Conservation (phyloP, 345 rosid species). For the Passiflora organensis region DNA sequence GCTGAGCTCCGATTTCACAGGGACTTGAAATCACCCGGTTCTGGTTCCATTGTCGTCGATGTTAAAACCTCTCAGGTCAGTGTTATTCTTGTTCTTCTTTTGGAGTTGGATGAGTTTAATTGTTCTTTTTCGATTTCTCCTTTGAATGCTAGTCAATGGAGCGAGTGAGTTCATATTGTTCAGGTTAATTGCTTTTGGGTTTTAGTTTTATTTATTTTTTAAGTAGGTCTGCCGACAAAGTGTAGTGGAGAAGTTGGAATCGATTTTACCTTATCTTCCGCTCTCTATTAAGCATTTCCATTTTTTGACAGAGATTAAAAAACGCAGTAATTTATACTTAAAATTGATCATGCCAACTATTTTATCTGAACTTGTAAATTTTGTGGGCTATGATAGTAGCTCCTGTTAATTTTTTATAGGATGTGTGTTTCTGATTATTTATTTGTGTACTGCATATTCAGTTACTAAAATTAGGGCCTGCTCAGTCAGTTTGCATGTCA, state of each 20-base stretch:
- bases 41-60: slow-evolving; percentile 36
- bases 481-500: slow-evolving; percentile 61
- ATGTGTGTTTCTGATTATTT: neutral
- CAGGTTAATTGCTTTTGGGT: too few relatives aligned
- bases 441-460: slow-evolving; percentile 26
- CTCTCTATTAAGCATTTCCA: neutral
- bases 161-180: too few relatives aligned
- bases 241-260: too few relatives aligned
- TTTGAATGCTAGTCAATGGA: too few relatives aligned
- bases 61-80: slow-evolving; percentile 49
- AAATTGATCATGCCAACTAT: too few relatives aligned
- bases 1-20: slow-evolving; percentile 48
- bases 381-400: neutral
- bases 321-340: too few relatives aligned
- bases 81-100: slow-evolving; percentile 5
- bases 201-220: too few relatives aligned
- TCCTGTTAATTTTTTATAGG: neutral
- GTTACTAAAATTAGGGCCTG: slow-evolving; percentile 76
- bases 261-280: too few relatives aligned
- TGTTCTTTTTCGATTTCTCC: too few relatives aligned
- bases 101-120: slow-evolving; percentile 6
- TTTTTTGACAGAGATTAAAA: too few relatives aligned
- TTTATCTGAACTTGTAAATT: too few relatives aligned
- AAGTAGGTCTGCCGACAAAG: too few relatives aligned
- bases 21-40: slow-evolving; percentile 32